Percentiles rank a stretch among this genome's conserved stretches.
These are phyloP conservation scores for Lathyrus oleraceus DNA, from an alignment of 306 rosid species.

Conservation along the genomic window DNA sequence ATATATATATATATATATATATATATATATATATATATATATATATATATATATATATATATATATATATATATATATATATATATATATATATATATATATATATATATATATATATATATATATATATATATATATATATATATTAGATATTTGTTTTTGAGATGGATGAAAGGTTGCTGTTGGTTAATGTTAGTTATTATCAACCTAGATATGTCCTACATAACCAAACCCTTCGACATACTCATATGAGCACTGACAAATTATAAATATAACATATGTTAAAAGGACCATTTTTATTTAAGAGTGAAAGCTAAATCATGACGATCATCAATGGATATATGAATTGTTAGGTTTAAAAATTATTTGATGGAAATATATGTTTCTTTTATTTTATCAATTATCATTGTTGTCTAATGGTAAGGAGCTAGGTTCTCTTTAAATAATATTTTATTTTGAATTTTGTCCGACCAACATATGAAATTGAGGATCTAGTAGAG, in stretches of 20 bases:
- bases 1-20: too few relatives aligned
- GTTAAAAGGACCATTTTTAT: neutral
- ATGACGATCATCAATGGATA: neutral
- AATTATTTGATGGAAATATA: neutral
- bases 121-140: too few relatives aligned
- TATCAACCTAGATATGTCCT: constrained; percentile 39
- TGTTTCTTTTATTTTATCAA: neutral
- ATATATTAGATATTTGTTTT: neutral
- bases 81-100: too few relatives aligned
- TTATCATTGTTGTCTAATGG: neutral
- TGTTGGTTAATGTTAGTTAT: constrained; percentile 56
- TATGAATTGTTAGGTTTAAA: neutral
- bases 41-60: too few relatives aligned
- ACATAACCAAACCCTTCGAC: constrained; percentile 36
- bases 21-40: too few relatives aligned
- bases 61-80: too few relatives aligned
- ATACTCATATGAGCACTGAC: constrained; percentile 30
- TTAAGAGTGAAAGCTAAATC: constrained; percentile 3
- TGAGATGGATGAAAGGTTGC: constrained; percentile 39
- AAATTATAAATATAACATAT: neutral
- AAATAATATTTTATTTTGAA: neutral
- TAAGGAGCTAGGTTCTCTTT: neutral
- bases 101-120: too few relatives aligned
- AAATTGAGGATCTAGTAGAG: neutral
- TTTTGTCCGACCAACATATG: neutral